A percentile compares a stretch with the other conserved stretches of the same genome.
Evolutionary conservation across 2,329 filamentous ascomycete species (phyloP).

Genomic region (Diaporthe sp.): DNA sequence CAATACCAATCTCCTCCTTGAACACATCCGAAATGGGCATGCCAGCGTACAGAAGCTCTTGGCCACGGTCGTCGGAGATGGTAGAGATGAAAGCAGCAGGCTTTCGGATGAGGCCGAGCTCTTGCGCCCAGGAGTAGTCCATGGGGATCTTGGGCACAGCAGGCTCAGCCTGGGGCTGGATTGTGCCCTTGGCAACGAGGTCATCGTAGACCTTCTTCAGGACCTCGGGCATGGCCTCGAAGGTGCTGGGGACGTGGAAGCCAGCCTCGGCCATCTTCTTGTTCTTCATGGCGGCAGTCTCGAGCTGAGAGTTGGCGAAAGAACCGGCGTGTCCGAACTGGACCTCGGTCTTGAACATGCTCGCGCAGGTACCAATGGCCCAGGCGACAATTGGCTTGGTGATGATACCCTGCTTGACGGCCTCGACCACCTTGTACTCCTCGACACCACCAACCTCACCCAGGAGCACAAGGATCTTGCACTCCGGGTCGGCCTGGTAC

Average conservation of each 20-base stretch:
- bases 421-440: conserved; percentile 99
- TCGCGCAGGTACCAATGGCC: conserved; percentile 99
- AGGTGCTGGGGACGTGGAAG: conserved; percentile 94
- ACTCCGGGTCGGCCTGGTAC: conserved; percentile 96
- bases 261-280: conserved; percentile 95
- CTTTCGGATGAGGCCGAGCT: conserved; percentile 99
- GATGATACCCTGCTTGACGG: conserved; percentile 92
- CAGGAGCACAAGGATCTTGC: conserved; percentile 96
- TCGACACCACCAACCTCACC: conserved; percentile 99
- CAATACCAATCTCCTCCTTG: conserved; percentile 98
- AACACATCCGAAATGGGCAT: conserved; percentile 99
- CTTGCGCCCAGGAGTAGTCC: conserved; percentile 99
- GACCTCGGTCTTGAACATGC: conserved; percentile 99
- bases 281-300: conserved; percentile 98
- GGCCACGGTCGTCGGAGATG: conserved; percentile 99
- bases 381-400: conserved; percentile 99
- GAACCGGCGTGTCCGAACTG: conserved; percentile 99
- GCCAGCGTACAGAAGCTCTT: conserved; percentile 97
- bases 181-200: conserved; percentile 86
- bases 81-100: conserved; percentile 99
- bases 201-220: conserved; percentile 89
- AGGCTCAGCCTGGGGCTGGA: conserved; percentile 89
- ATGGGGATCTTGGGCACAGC: conserved; percentile 98
- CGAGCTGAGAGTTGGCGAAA: conserved; percentile 98
- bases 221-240: conserved; percentile 89